phyloP scores from a whole-genome alignment of 805 yeast genomes.

The Schizosaccharomyces octosporus region DNA sequence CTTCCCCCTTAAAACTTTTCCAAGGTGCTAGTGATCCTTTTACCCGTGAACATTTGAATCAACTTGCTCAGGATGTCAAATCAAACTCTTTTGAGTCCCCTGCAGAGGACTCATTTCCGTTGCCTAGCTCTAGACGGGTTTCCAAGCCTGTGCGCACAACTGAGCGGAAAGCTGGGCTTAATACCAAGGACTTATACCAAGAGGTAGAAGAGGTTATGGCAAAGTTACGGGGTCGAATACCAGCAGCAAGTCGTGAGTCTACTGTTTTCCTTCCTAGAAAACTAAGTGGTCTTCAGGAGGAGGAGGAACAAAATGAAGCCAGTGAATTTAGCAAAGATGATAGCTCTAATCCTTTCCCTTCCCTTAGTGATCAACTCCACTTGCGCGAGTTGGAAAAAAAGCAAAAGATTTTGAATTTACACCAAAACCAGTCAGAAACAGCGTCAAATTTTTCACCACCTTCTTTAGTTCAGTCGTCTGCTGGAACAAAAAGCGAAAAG shows the following conservation, averaged over 20 bases:
- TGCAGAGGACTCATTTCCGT: not conserved
- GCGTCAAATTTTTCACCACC: no score
- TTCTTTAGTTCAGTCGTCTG: no score
- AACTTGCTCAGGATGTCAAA: not conserved
- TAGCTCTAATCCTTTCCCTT: not conserved
- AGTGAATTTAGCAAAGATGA: not conserved
- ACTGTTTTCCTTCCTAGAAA: not conserved
- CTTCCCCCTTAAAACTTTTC: constrained; percentile 1
- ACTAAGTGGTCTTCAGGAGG: not conserved
- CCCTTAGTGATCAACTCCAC: not conserved
- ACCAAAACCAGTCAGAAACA: no score
- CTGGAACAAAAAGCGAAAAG: no score
- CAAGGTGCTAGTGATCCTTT: constrained; percentile 1
- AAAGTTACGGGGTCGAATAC: not conserved
- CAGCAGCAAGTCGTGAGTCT: not conserved
- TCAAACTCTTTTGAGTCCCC: not conserved
- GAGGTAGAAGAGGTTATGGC: not conserved
- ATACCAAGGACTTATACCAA: not conserved
- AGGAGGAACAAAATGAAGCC: not conserved
- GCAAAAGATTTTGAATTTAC: not conserved
- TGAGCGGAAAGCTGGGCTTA: not conserved
- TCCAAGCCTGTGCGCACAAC: not conserved
- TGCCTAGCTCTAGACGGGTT: not conserved
- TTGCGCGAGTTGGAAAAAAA: not conserved
- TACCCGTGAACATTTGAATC: not conserved